Percentiles rank a stretch among this genome's conserved stretches.
These are phyloP conservation scores for Raffaelea ambrosiae DNA, from an alignment of 2,329 filamentous ascomycete species.

Conservation along the genomic window DNA sequence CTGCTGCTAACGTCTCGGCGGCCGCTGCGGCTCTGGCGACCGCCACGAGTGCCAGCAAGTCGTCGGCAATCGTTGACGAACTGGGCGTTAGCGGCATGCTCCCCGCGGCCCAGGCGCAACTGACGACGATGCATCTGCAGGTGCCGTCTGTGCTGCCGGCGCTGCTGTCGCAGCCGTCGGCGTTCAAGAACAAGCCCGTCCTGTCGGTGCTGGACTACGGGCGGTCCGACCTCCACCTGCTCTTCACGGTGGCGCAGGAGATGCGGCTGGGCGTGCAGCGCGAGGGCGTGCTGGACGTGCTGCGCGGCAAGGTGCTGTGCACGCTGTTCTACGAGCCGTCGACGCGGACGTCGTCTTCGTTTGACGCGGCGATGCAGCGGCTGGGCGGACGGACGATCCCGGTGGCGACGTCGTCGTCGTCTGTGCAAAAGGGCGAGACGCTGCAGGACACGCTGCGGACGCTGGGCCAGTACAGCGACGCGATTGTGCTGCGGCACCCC, in stretches of 20 bases:
- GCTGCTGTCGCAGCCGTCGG: constrained; percentile 64
- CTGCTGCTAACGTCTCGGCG: background rate
- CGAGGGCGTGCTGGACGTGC: constrained; percentile 77
- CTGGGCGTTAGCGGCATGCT: background rate
- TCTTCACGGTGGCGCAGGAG: constrained; percentile 95
- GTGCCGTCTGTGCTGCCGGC: constrained; percentile 42
- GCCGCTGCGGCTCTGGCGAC: background rate
- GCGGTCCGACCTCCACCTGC: constrained; percentile 77
- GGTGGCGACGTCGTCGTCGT: constrained; percentile 76
- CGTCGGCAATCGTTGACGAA: background rate
- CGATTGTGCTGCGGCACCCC: constrained; percentile 91
- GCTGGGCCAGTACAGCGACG: constrained; percentile 87
- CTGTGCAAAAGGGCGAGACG: constrained; percentile 87
- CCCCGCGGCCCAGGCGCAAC: constrained; percentile 17
- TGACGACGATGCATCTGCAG: background rate
- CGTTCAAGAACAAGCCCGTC: constrained; percentile 85
- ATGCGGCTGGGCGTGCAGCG: constrained; percentile 94
- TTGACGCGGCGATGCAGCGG: constrained; percentile 97
- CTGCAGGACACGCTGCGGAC: constrained; percentile 92
- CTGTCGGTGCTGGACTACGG: constrained; percentile 87
- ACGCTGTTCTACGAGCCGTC: constrained; percentile 98
- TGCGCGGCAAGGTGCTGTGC: constrained; percentile 78
- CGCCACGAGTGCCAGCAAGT: background rate
- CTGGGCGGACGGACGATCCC: constrained; percentile 81
- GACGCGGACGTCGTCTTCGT: constrained; percentile 88